These are phyloP conservation scores for Calocera cornea DNA, from an alignment of 768 basidiomycete genomes.

Conservation along the genomic window DNA sequence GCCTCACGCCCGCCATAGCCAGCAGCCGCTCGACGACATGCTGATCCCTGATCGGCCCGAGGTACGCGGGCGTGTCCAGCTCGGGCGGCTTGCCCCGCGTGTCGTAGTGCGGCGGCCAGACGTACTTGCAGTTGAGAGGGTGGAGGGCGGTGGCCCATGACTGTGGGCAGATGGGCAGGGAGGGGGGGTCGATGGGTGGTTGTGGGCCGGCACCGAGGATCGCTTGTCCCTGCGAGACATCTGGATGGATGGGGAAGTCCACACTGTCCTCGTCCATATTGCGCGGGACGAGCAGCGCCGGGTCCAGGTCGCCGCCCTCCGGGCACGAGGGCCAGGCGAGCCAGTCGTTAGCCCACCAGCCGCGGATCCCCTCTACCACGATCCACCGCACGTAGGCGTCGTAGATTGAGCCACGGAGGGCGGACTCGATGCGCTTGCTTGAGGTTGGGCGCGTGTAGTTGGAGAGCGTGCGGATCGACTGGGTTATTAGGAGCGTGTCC, in stretches of 20 bases:
- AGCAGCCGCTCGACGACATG: conserved; percentile 72
- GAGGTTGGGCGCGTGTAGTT: conserved; percentile 75
- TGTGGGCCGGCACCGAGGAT: neutral
- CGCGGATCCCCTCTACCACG: conserved; percentile 68
- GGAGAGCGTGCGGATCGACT: conserved; percentile 59
- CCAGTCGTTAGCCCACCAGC: conserved; percentile 49
- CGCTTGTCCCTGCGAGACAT: neutral
- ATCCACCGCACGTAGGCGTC: conserved; percentile 78
- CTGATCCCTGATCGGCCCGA: conserved; percentile 48
- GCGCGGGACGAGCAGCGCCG: neutral
- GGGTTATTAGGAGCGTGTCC: conserved; percentile 72
- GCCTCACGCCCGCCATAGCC: conserved; percentile 67
- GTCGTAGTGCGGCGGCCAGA: conserved; percentile 66
- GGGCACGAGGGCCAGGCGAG: conserved; percentile 60
- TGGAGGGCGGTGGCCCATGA: conserved; percentile 65
- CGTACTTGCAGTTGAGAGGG: conserved; percentile 63
- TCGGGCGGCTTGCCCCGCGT: conserved; percentile 38
- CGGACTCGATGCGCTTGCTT: conserved; percentile 45
- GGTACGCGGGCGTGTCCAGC: conserved; percentile 69
- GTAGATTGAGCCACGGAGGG: conserved; percentile 68
- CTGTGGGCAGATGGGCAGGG: conserved; percentile 49
- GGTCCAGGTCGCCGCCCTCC: conserved; percentile 13
- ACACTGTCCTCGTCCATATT: conserved; percentile 37
- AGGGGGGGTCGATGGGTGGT: neutral
- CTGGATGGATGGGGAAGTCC: neutral